Conservation (phyloP, 441 rosid species). For the Gossypium gossypioides region DNA sequence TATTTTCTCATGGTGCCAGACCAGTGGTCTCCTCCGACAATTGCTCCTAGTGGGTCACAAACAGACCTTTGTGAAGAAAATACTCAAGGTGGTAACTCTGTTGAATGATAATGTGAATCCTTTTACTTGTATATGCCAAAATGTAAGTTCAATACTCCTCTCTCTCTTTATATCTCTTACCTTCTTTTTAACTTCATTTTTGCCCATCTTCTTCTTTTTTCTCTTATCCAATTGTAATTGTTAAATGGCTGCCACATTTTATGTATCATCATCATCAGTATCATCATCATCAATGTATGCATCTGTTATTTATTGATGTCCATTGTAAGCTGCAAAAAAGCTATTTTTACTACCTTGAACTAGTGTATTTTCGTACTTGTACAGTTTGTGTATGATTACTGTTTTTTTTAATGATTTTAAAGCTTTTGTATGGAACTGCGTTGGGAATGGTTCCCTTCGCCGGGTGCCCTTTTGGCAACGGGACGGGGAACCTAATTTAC, state of each 20-base stretch:
- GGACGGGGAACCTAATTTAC: not conserved
- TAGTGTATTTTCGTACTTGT: not conserved
- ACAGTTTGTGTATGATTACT: not conserved
- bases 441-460: not conserved
- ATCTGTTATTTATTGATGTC: not conserved
- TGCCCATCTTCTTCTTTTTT: not conserved
- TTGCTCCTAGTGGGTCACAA: conserved; percentile 33
- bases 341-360: not conserved
- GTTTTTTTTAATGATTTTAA: not conserved
- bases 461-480: not conserved
- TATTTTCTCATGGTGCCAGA: conserved; percentile 77
- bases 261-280: not conserved
- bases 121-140: conserved; percentile 19
- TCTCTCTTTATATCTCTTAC: not conserved
- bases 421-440: not conserved
- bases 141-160: conserved; percentile 11
- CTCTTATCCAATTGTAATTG: not conserved
- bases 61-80: conserved; percentile 40
- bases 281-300: not conserved
- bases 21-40: conserved; percentile 50
- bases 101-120: conserved; percentile 14
- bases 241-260: not conserved
- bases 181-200: not conserved
- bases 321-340: not conserved
- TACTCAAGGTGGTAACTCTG: conserved; percentile 13